Evolutionary conservation across 768 basidiomycete genomes (phyloP), one percentile per base, ranked within the genome.

Genomic region (Termitomyces sp.): DNA sequence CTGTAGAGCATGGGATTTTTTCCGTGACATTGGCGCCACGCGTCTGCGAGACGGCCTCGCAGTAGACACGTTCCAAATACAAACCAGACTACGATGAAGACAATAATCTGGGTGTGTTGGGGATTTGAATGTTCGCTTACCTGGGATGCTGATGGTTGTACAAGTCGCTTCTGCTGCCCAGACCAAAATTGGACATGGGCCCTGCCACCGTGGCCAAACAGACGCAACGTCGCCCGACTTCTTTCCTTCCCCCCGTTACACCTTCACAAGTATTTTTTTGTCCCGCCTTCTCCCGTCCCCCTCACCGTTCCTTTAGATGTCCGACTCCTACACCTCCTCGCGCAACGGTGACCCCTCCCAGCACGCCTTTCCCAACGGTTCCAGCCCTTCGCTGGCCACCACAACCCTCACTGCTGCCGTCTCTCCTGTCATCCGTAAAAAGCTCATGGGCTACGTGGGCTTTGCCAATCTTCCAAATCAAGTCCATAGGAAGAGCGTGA

Each of bases 381-480:
- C 85, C 49, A 84, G 76, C 61, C 82, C 88, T 45, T 87, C 88
- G 22, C 72, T 87, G 43, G 75, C 72, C 54, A 69, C 72, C 42
- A 67, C 70, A 47, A 62, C 63, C 60, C 72, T 73, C 56, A 68
- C 71, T n/a, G 58, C 72, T 59, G 72, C 67, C 59, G 24, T 75
- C 54, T 74, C 80, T 58, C 75, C 74, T 65, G 77, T 80, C 70
- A 81, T 82, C 67, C 88, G 91, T 75, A 94, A 94, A 86, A 94
- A 94, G 77, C 80, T 95, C 66, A 92, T 90, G 84, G 92, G 93
- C 67, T 95, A 93, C 71, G 93, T 96, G 59, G 93, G 93, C 53
- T 96, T 99, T 70, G 93, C 95, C 70, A 98, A 97, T 74, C 83
- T 99, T 52, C 97, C 97, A 51, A 98, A 99, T 82, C 97, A 99